Evolutionary conservation across 306 rosid genomes (phyloP), one percentile per base, ranked within the genome.

Genomic region (Betula pendula): DNA sequence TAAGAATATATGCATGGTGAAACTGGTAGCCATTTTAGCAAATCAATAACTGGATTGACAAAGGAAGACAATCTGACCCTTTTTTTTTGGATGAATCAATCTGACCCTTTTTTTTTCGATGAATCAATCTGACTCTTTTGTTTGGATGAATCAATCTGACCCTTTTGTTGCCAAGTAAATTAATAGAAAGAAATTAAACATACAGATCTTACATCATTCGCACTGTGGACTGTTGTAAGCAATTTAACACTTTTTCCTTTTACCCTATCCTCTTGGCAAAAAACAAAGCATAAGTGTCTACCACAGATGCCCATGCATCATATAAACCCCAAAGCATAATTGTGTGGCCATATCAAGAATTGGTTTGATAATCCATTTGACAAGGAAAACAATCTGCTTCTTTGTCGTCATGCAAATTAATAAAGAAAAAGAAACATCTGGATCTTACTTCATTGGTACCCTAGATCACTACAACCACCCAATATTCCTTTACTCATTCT

Each of bases 21-120:
- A 31, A 70, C 29, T 3, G 58, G 17, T 40, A 65, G 12, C 52
- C 16, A 50, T 6, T 69, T 74, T 31, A 60, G 5, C 66, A 58
- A 33, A 74, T 80, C 75, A 68, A 33, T 19, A 47, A 56, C 71
- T 38, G 53, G 68, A 14, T 60, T 60, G 68, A 22, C 43, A 59
- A 31, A 56, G 38, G 48, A 52, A 47, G 65, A 74, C 55, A 33
- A 47, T 44, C 20, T 45, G 62, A 74, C 38, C 29, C 22, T 24
- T 68, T 80, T 52, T n/a, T n/a, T n/a, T n/a, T n/a, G n/a, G n/a
- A n/a, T n/a, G n/a, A n/a, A n/a, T n/a, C n/a, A n/a, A n/a, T n/a
- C n/a, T n/a, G n/a, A n/a, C n/a, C n/a, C n/a, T n/a, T n/a, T n/a
- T n/a, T n/a, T n/a, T n/a, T n/a, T n/a, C n/a, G n/a, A n/a, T n/a